A percentile compares a stretch with the other conserved stretches of the same genome.
Conservation (phyloP, 495 filamentous ascomycete species). For the Lasiosphaeria hispida region DNA sequence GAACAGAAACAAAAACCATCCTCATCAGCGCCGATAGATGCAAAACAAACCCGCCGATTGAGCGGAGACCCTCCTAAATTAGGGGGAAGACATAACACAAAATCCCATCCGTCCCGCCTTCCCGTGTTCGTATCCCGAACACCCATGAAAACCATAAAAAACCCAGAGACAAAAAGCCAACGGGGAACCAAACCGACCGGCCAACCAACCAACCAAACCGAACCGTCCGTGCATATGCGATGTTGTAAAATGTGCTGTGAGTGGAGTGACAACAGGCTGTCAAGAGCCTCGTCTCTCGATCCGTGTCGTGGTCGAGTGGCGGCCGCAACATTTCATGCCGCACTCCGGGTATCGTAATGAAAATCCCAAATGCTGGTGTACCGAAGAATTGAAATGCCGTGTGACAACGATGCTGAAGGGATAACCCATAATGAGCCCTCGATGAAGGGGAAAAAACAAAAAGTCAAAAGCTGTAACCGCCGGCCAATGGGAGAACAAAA, state of each 20-base stretch:
- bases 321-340: conserved; percentile 8
- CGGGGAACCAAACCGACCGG: background rate
- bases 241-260: conserved; percentile 5
- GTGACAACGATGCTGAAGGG: conserved; percentile 21
- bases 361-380: conserved; percentile 16
- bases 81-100: background rate
- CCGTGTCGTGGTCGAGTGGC: background rate
- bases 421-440: background rate
- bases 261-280: conserved; percentile 31
- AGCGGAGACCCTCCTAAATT: background rate
- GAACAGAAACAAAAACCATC: too few species aligned
- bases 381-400: conserved; percentile 27
- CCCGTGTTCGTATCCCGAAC: background rate
- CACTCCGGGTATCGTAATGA: conserved; percentile 39
- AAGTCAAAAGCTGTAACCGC: background rate
- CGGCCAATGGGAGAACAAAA: conserved; percentile 7
- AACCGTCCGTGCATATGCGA: conserved; percentile 4
- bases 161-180: background rate
- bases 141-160: background rate
- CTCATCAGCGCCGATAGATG: too few species aligned
- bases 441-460: conserved; percentile 10
- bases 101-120: background rate
- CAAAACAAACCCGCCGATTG: background rate
- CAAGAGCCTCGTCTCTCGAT: background rate
- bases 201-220: conserved; percentile 13